Percentiles rank a stretch among this genome's conserved stretches.
These are phyloP conservation scores for Oryza punctata DNA, from an alignment of 176 grass and related monocot species.

Conservation along the genomic window DNA sequence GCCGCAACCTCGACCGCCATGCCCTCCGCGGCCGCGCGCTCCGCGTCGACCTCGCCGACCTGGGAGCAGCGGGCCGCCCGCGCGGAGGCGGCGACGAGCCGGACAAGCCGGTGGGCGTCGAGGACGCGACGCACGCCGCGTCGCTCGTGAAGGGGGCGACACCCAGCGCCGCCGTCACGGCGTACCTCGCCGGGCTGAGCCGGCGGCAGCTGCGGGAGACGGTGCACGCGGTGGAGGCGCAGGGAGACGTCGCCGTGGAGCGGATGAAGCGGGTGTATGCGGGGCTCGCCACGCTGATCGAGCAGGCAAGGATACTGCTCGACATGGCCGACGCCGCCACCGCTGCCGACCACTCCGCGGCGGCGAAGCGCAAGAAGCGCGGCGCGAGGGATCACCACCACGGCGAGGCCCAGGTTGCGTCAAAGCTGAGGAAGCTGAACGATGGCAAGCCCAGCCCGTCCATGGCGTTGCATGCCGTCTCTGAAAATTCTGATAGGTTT, in stretches of 20 bases:
- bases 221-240: background rate
- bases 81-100: background rate
- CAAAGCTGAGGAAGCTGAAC: conserved; percentile 2
- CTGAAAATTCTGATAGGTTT: too few species aligned
- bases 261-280: background rate
- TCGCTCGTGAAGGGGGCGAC: background rate
- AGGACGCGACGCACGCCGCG: conserved; percentile 26
- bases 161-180: background rate
- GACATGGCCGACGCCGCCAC: background rate
- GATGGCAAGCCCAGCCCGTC: background rate
- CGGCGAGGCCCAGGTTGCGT: background rate
- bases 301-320: conserved; percentile 29
- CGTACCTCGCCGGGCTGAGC: background rate
- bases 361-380: background rate
- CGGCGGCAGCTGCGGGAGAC: background rate
- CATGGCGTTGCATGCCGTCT: too few species aligned
- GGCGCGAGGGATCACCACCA: background rate
- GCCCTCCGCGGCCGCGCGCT: conserved; percentile 19
- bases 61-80: background rate
- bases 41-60: conserved; percentile 17
- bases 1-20: conserved; percentile 36
- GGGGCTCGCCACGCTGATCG: conserved; percentile 10
- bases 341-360: too few species aligned
- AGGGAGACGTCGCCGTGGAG: background rate
- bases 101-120: background rate